These are phyloP conservation scores for Phellopilus nigrolimitatus DNA, from an alignment of 1,284 basidiomycete species.

Conservation along the genomic window DNA sequence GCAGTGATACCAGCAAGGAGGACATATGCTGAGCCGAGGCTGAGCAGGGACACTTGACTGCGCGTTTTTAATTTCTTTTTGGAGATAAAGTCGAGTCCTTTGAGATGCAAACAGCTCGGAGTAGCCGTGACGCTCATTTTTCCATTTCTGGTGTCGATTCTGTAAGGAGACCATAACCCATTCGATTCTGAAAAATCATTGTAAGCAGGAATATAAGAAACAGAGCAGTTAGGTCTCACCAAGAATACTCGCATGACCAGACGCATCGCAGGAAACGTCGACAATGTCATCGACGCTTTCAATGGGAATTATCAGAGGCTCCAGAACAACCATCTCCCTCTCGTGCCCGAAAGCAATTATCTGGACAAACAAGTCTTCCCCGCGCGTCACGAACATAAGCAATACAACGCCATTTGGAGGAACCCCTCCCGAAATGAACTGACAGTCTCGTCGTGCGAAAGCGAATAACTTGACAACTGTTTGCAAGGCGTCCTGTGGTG, in stretches of 20 bases:
- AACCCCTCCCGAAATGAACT: constrained; percentile 38
- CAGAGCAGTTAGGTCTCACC: constrained; percentile 33
- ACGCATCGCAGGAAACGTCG: constrained; percentile 41
- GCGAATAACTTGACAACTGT: constrained; percentile 40
- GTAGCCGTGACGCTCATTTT: neutral
- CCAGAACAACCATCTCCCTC: constrained; percentile 4
- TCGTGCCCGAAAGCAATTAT: constrained; percentile 10
- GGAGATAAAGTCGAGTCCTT: constrained; percentile 28
- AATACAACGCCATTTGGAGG: constrained; percentile 32
- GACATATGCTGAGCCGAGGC: constrained; percentile 59
- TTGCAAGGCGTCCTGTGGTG: constrained; percentile 27
- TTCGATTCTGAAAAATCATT: constrained; percentile 2
- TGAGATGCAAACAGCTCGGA: constrained; percentile 23
- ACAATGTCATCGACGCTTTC: constrained; percentile 24
- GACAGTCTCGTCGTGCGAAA: constrained; percentile 38
- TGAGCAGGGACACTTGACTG: constrained; percentile 40
- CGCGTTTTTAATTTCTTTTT: constrained; percentile 13
- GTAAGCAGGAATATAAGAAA: neutral
- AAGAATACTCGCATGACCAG: constrained; percentile 47
- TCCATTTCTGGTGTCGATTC: neutral
- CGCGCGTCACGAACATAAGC: constrained; percentile 26
- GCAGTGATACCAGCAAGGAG: constrained; percentile 48
- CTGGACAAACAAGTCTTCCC: constrained; percentile 14
- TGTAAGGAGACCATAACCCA: constrained; percentile 12
- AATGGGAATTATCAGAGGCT: constrained; percentile 21